Evolutionary conservation across 1,284 basidiomycete species (phyloP).

Genomic region (Peniophora sp.): DNA sequence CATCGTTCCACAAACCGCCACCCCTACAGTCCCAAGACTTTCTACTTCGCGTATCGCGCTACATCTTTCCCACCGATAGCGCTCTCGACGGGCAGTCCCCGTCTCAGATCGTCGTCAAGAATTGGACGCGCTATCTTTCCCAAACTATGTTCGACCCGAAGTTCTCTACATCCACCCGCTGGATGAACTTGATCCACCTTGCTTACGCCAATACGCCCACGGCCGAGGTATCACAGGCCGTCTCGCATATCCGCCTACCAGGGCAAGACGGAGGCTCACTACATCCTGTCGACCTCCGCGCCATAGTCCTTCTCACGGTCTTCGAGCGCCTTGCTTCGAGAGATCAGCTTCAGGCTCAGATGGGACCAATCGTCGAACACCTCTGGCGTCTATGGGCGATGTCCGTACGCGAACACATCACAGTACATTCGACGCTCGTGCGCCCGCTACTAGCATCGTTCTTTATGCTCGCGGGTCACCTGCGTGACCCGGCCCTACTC

Average conservation of each 20-base stretch:
- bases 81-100: neutral
- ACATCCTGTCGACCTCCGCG: conserved; percentile 8
- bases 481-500: conserved; percentile 28
- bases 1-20: neutral
- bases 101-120: conserved; percentile 5
- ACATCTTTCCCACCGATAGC: neutral
- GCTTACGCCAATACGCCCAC: conserved; percentile 13
- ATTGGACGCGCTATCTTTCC: conserved; percentile 12
- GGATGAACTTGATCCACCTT: conserved; percentile 18
- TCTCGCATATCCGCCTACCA: conserved; percentile 2
- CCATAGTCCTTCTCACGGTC: conserved; percentile 10
- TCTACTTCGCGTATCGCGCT: neutral
- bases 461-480: conserved; percentile 32
- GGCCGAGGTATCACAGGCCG: conserved; percentile 14
- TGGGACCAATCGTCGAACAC: conserved; percentile 23
- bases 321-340: conserved; percentile 6
- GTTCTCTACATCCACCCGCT: conserved; percentile 9
- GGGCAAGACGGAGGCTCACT: neutral
- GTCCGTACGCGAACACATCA: conserved; percentile 10
- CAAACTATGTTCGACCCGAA: conserved; percentile 11
- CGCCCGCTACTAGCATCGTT: conserved; percentile 36
- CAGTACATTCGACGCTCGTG: conserved; percentile 17
- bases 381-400: conserved; percentile 35
- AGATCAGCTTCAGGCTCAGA: conserved; percentile 1
- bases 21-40: neutral